Evolutionary conservation across 768 basidiomycete genomes (phyloP).

Genomic region (Amanita polypyramis): DNA sequence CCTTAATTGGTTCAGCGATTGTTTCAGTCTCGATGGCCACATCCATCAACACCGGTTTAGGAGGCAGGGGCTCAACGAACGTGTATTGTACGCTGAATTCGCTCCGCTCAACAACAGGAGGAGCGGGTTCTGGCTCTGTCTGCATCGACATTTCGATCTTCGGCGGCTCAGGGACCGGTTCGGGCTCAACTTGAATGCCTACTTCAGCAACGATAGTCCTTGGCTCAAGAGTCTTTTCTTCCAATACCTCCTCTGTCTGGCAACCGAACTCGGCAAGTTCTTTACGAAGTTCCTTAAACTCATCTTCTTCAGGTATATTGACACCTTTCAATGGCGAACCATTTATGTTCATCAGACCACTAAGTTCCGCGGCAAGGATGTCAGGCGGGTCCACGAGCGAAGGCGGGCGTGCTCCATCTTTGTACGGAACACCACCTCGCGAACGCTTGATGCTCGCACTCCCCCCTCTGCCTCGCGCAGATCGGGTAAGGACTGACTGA

Average conservation of each 20-base stretch:
- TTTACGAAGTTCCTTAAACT: conserved; percentile 24
- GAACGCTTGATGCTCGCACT: conserved; percentile 36
- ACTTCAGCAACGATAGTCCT: conserved; percentile 20
- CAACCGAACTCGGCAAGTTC: conserved; percentile 54
- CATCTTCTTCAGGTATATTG: conserved; percentile 8
- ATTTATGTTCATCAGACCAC: conserved; percentile 21
- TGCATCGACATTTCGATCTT: conserved; percentile 32
- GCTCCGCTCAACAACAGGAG: conserved; percentile 21
- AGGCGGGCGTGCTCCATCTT: conserved; percentile 51
- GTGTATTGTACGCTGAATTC: conserved; percentile 44
- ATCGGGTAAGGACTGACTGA: conserved; percentile 41
- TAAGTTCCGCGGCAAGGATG: conserved; percentile 57
- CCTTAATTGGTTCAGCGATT: conserved; percentile 13
- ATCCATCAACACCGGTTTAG: conserved; percentile 20
- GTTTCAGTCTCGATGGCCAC: conserved; percentile 29
- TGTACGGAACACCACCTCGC: conserved; percentile 60
- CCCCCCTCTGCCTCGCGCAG: conserved; percentile 31
- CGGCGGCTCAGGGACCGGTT: conserved; percentile 16
- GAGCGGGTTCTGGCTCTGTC: conserved; percentile 29
- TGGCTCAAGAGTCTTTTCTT: conserved; percentile 13
- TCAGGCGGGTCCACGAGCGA: conserved; percentile 67
- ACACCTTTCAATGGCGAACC: conserved; percentile 30
- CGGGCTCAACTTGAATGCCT: conserved; percentile 30
- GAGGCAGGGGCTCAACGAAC: conserved; percentile 19
- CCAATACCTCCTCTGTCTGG: conserved; percentile 44